Percentiles rank a stretch among this genome's conserved stretches.
These are phyloP conservation scores for Talaromyces islandicus DNA, from an alignment of 2,329 filamentous ascomycete genomes.

Conservation along the genomic window DNA sequence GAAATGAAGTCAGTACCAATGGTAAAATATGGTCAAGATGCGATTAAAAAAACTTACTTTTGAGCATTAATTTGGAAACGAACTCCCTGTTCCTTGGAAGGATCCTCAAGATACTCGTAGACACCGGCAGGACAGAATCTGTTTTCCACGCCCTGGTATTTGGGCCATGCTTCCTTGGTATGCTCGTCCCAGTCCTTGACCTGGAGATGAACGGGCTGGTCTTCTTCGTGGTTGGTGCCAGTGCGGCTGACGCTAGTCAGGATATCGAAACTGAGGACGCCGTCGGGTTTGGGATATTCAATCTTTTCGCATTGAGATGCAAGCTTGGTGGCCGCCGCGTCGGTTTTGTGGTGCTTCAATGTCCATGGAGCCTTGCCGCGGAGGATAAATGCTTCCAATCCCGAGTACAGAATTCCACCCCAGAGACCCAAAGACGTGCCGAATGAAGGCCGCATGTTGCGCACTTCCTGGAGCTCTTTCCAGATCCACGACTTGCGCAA, in stretches of 20 bases:
- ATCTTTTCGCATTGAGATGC: conserved; percentile 81
- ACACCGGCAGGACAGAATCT: conserved; percentile 95
- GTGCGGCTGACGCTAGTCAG: conserved; percentile 91
- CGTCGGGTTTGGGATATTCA: conserved; percentile 94
- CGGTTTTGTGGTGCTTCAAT: conserved; percentile 71
- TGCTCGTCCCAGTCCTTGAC: conserved; percentile 94
- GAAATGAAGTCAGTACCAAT: conserved; percentile 15
- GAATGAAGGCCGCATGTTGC: conserved; percentile 97
- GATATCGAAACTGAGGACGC: conserved; percentile 92
- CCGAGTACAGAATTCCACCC: conserved; percentile 87
- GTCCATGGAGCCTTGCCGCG: conserved; percentile 89
- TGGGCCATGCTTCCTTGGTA: conserved; percentile 73
- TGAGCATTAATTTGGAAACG: conserved; percentile 96
- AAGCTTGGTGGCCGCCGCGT: conserved; percentile 71
- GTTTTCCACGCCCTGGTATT: conserved; percentile 89
- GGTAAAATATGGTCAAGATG: background rate
- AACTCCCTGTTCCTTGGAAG: conserved; percentile 77
- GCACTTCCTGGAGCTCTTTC: conserved; percentile 89
- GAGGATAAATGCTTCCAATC: conserved; percentile 81
- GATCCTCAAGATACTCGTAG: conserved; percentile 96
- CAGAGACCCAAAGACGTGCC: conserved; percentile 79
- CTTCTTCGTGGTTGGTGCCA: conserved; percentile 97
- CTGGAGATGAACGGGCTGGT: conserved; percentile 93
- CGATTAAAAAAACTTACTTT: conserved; percentile 65
- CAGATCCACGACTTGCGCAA: conserved; percentile 83